A percentile compares a stretch with the other conserved stretches of the same genome.
These are phyloP conservation scores for Moniliophthora roreri DNA, from an alignment of 1,284 basidiomycete genomes.

Conservation along the genomic window DNA sequence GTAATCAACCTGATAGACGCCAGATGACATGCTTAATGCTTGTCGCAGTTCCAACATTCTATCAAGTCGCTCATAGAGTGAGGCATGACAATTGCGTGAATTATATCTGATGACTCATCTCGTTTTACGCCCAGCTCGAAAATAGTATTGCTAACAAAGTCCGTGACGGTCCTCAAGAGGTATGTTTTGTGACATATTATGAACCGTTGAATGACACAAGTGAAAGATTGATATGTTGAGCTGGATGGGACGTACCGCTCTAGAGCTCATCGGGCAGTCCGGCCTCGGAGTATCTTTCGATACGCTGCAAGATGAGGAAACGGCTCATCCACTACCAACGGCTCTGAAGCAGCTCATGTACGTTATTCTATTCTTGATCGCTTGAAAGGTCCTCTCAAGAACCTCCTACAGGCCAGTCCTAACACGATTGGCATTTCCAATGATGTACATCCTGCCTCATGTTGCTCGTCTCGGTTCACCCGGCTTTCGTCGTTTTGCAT, in stretches of 20 bases:
- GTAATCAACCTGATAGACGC: not conserved
- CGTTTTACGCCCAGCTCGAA: slow-evolving; percentile 4
- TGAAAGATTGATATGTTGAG: slow-evolving; percentile 11
- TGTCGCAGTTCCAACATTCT: slow-evolving; percentile 10
- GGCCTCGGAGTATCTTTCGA: slow-evolving; percentile 42
- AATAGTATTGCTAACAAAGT: not conserved
- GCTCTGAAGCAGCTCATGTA: slow-evolving; percentile 28
- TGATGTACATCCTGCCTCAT: slow-evolving; percentile 28
- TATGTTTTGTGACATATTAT: not conserved
- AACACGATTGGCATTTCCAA: slow-evolving; percentile 19
- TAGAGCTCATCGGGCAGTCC: slow-evolving; percentile 27
- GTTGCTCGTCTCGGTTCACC: slow-evolving; percentile 33
- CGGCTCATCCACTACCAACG: slow-evolving; percentile 27
- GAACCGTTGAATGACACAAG: not conserved
- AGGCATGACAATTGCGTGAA: not conserved
- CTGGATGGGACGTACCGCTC: slow-evolving; percentile 18
- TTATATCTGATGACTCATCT: not conserved
- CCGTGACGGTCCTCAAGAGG: slow-evolving; percentile 7
- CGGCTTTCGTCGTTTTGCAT: slow-evolving; percentile 32
- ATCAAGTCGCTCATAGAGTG: slow-evolving; percentile 8
- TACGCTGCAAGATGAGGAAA: slow-evolving; percentile 23
- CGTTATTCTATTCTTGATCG: slow-evolving; percentile 5
- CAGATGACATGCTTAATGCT: not conserved
- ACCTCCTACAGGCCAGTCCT: not conserved
- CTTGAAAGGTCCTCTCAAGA: not conserved